Evolutionary conservation across 2,329 filamentous ascomycete genomes (phyloP), one percentile per base, ranked within the genome.

Genomic region (Raffaelea arxii): DNA sequence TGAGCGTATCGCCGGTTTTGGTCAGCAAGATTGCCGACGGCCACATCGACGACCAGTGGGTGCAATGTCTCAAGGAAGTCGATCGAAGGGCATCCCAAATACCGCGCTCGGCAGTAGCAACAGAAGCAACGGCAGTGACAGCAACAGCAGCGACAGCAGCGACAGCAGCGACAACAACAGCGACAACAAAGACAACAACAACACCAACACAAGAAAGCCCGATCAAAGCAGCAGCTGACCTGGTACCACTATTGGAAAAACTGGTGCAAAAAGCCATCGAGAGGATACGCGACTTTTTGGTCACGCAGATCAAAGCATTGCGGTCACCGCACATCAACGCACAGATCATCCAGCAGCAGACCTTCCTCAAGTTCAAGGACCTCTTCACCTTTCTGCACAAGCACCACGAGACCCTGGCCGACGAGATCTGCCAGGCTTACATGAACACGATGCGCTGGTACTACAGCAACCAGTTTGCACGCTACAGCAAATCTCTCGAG

Each of bases 361-460:
- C 84, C 49, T 89, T 98, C 56, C 69, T 96, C 42, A 83, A 79
- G 55, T 94, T 89, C 68, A 94, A 87, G 62, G 89, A 95, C 27
- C 69, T 96, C 0, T 98, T 83, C 64, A 74, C 78, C 6, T 98
- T 97, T 59, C 72, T 98, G 25, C 80, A 87, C 49, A 82, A 78
- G 55, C 84, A 91, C 54, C 89, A 97, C 57, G 71, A 84, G 1
- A 74, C 78, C n/a, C 77, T 98, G 6, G 88, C 87, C 9, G 83
- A 90, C 45, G 87, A 98, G 63, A 94, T 98, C 53, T 82, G 82
- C 9, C 84, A 88, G 61, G 92, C 94, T 4, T 98, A 98, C 59
- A 83, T 94, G 68, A 95, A 96, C 62, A 98, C 94, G 0, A 98
- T 98, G 88, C 80, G 89, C 45, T 98, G 92, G 92, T 98, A 98